Percentiles rank a stretch among this genome's conserved stretches.
Conservation (phyloP, 208 protist genomes). For the Leishmania mexicana region DNA sequence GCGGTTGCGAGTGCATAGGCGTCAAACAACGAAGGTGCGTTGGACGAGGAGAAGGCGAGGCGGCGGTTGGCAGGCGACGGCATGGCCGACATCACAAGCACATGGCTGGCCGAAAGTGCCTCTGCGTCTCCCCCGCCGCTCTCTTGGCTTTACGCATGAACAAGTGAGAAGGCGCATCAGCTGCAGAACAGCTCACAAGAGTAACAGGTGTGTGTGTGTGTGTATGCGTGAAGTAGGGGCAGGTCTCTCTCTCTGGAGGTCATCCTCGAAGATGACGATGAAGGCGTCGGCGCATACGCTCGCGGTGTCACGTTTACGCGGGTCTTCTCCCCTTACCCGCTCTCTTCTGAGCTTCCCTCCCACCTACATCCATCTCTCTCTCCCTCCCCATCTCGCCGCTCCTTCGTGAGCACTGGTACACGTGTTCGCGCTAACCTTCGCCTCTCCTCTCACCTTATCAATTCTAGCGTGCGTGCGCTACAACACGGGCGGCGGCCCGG, state of each 20-base stretch:
- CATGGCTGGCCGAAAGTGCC: background rate
- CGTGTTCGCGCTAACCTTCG: background rate
- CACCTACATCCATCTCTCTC: background rate
- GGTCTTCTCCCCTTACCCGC: background rate
- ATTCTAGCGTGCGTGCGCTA: background rate
- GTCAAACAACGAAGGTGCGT: background rate
- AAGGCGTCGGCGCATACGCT: background rate
- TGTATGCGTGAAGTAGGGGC: background rate
- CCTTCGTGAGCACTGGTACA: background rate
- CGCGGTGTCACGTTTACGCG: background rate
- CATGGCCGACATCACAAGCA: background rate
- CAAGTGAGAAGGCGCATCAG: background rate
- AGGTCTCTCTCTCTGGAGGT: background rate
- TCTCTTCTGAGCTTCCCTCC: background rate
- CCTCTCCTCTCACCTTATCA: background rate
- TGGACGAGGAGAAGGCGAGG: background rate
- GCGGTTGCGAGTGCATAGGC: background rate
- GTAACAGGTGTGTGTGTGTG: background rate
- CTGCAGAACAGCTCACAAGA: background rate
- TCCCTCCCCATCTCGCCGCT: background rate
- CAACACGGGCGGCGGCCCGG: background rate
- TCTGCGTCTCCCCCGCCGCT: background rate
- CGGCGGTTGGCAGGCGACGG: background rate
- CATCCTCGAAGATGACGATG: background rate
- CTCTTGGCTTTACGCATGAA: background rate